Evolutionary conservation across 2,329 filamentous ascomycete species (phyloP).

Genomic region (Monosporascus sp.): DNA sequence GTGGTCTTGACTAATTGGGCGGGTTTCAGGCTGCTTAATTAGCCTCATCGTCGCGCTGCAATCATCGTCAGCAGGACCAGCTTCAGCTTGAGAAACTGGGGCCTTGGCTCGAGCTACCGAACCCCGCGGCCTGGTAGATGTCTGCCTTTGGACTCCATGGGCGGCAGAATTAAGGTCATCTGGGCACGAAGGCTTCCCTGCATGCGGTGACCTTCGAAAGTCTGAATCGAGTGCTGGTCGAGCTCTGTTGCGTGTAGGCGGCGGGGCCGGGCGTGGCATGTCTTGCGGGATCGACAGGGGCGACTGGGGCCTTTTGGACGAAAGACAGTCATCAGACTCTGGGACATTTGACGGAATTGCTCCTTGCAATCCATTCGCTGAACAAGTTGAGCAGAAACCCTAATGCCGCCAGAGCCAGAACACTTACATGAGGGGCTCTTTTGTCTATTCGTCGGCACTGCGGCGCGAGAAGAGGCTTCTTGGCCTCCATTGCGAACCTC

Average conservation of each 20-base stretch:
- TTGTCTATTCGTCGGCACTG: neutral
- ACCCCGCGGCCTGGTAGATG: neutral
- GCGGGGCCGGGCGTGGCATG: too few relatives aligned
- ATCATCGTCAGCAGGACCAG: constrained; percentile 7
- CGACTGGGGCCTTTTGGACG: neutral
- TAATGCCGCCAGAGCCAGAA: too few relatives aligned
- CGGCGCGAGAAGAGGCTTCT: neutral
- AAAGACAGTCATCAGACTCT: neutral
- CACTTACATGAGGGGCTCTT: too few relatives aligned
- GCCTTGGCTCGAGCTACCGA: neutral
- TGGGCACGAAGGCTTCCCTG: neutral
- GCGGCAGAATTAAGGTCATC: neutral
- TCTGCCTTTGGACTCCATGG: neutral
- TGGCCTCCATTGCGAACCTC: neutral
- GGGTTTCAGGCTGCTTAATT: constrained; percentile 26
- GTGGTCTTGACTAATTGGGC: constrained; percentile 71
- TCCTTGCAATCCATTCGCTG: neutral
- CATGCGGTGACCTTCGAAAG: neutral
- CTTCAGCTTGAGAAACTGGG: constrained; percentile 3
- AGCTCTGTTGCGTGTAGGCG: neutral
- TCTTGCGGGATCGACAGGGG: too few relatives aligned
- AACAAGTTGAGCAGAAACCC: neutral
- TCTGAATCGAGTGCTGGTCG: neutral
- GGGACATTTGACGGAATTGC: neutral
- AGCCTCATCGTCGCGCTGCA: constrained; percentile 3